Percentiles rank a stretch among this genome's conserved stretches.
Conservation (phyloP, 805 yeast species). For the Zygosaccharomyces pseudorouxii region DNA sequence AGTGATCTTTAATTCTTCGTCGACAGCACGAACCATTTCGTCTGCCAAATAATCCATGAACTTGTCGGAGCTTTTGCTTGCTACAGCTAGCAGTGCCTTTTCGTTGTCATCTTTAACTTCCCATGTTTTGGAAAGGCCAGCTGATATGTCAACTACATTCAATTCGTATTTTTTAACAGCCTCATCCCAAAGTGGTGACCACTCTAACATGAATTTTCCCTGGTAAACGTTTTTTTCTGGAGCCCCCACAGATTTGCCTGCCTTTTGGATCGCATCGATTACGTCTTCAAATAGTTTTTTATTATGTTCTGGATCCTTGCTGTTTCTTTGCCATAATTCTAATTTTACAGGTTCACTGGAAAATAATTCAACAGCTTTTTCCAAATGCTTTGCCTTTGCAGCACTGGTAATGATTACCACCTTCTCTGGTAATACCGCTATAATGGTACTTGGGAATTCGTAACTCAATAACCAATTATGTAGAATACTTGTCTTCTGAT, state of each 20-base stretch:
- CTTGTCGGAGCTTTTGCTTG: conserved; percentile 71
- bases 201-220: conserved; percentile 81
- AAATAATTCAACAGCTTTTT: conserved; percentile 27
- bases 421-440: conserved; percentile 57
- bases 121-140: conserved; percentile 51
- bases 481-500: conserved; percentile 77
- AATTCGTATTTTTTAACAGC: conserved; percentile 40
- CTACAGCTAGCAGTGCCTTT: conserved; percentile 55
- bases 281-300: conserved; percentile 58
- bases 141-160: conserved; percentile 46
- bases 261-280: conserved; percentile 40
- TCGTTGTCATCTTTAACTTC: conserved; percentile 81
- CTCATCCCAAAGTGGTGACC: conserved; percentile 48
- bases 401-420: conserved; percentile 69
- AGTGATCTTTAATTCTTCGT: conserved; percentile 74
- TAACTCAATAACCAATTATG: conserved; percentile 93
- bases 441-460: conserved; percentile 89
- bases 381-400: conserved; percentile 76
- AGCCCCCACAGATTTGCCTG: conserved; percentile 56
- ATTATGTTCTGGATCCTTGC: conserved; percentile 77
- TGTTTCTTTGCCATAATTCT: conserved; percentile 61
- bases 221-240: conserved; percentile 70
- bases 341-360: conserved; percentile 48
- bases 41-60: conserved; percentile 80
- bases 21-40: conserved; percentile 82